phyloP scores from a whole-genome alignment of 2,329 filamentous ascomycete species.

The Beauveria medogensis region DNA sequence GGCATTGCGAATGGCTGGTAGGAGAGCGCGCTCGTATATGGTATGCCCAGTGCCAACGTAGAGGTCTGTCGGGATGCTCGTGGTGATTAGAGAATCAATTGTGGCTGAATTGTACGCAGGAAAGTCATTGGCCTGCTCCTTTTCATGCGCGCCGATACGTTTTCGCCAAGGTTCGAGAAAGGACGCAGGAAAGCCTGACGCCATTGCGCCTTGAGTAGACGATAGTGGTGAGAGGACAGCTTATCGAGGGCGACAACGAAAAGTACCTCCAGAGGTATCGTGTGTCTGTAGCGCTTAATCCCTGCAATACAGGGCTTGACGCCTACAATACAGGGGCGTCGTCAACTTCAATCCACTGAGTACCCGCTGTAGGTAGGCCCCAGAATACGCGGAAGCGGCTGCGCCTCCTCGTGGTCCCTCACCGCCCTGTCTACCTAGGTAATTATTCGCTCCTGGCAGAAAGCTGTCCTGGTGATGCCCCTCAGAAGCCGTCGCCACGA shows the following conservation, averaged over 20 bases:
- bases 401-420: background rate
- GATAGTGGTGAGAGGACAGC: background rate
- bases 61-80: conserved; percentile 39
- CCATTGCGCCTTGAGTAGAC: background rate
- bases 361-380: background rate
- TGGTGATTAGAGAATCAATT: conserved; percentile 39
- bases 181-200: conserved; percentile 24
- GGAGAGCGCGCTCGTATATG: conserved; percentile 45
- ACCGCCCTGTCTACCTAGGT: background rate
- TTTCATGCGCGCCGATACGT: conserved; percentile 22
- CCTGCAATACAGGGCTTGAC: background rate
- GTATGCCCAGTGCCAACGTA: conserved; percentile 50
- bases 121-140: conserved; percentile 33
- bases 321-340: too few relatives aligned
- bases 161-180: conserved; percentile 32
- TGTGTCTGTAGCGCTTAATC: too few relatives aligned
- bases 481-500: background rate
- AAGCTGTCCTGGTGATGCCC: background rate
- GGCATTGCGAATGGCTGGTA: conserved; percentile 54
- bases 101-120: conserved; percentile 40
- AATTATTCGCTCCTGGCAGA: background rate
- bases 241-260: background rate
- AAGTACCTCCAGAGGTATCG: too few relatives aligned
- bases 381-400: too few relatives aligned
- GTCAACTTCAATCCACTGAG: background rate